Evolutionary conservation across 1,139 yeast genomes (phyloP).

Genomic region (Meyerozyma carpophila): DNA sequence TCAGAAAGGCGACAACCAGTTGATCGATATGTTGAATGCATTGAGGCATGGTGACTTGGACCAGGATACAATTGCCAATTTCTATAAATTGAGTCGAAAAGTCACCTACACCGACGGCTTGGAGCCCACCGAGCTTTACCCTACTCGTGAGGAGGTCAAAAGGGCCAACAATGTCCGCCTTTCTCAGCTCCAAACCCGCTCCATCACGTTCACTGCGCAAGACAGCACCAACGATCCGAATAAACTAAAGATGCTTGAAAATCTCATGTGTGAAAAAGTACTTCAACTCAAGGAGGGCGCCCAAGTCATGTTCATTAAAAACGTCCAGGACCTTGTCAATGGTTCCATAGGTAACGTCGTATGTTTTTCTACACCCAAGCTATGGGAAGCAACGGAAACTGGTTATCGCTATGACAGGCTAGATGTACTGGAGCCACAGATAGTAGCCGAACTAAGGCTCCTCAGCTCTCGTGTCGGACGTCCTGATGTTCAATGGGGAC

Average conservation of each 20-base stretch:
- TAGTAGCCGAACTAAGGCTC: slow-evolving; percentile 23
- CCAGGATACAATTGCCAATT: slow-evolving; percentile 36
- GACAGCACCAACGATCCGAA: slow-evolving; percentile 36
- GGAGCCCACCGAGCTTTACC: slow-evolving; percentile 74
- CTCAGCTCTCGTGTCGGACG: slow-evolving; percentile 22
- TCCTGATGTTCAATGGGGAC: slow-evolving; percentile 19
- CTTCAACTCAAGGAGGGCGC: slow-evolving; percentile 52
- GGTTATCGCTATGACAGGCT: slow-evolving; percentile 22
- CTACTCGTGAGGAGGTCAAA: slow-evolving; percentile 72
- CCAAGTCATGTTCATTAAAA: slow-evolving; percentile 53
- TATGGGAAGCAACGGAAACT: slow-evolving; percentile 20
- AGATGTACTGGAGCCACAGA: slow-evolving; percentile 15
- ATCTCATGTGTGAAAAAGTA: slow-evolving; percentile 41
- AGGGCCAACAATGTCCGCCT: slow-evolving; percentile 58
- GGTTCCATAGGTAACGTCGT: slow-evolving; percentile 55
- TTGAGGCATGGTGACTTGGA: slow-evolving; percentile 62
- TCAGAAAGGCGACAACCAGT: slow-evolving; percentile 62
- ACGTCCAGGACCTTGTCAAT: slow-evolving; percentile 46
- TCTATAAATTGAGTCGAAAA: slow-evolving; percentile 45
- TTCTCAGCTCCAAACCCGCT: slow-evolving; percentile 19
- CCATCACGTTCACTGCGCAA: slow-evolving; percentile 46
- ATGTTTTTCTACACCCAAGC: slow-evolving; percentile 49
- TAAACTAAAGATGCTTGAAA: slow-evolving; percentile 26
- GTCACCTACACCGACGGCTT: slow-evolving; percentile 67
- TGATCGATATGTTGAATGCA: slow-evolving; percentile 70